Evolutionary conservation across 495 filamentous ascomycete genomes (phyloP).

Genomic region (Neurospora sp.): DNA sequence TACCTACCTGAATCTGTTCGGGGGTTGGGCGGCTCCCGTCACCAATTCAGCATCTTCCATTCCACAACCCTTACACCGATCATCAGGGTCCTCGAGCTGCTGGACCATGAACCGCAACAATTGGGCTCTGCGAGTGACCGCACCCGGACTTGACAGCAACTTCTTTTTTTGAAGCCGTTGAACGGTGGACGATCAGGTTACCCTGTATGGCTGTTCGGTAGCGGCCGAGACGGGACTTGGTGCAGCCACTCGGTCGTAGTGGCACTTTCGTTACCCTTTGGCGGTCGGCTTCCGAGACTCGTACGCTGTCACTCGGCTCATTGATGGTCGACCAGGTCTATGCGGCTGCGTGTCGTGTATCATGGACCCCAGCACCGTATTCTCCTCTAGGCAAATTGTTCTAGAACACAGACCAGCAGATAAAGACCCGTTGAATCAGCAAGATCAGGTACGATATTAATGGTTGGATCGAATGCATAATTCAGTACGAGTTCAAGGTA

Average conservation of each 20-base stretch:
- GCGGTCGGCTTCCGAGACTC: not conserved
- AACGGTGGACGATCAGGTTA: not conserved
- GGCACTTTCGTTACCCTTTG: slow-evolving; percentile 1
- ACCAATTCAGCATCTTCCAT: not conserved
- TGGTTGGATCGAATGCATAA: not conserved
- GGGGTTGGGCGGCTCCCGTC: not conserved
- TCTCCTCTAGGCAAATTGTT: not conserved
- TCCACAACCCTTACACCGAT: not conserved
- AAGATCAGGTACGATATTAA: not conserved
- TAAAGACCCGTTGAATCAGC: not conserved
- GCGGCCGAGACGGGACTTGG: slow-evolving; percentile 15
- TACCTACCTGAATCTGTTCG: not conserved
- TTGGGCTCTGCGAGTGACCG: not conserved
- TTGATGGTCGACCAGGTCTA: not conserved
- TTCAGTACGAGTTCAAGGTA: not conserved
- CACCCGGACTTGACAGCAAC: not conserved
- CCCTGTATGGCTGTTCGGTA: not conserved
- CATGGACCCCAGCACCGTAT: not conserved
- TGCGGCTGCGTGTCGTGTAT: not conserved
- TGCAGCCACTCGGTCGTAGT: slow-evolving; percentile 18
- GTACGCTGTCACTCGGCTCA: not conserved
- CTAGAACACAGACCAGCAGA: not conserved
- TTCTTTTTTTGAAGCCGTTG: not conserved
- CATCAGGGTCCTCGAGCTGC: not conserved
- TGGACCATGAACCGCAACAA: not conserved